These are phyloP conservation scores for Didymella exigua DNA, from an alignment of 2,329 filamentous ascomycete species.

Conservation along the genomic window DNA sequence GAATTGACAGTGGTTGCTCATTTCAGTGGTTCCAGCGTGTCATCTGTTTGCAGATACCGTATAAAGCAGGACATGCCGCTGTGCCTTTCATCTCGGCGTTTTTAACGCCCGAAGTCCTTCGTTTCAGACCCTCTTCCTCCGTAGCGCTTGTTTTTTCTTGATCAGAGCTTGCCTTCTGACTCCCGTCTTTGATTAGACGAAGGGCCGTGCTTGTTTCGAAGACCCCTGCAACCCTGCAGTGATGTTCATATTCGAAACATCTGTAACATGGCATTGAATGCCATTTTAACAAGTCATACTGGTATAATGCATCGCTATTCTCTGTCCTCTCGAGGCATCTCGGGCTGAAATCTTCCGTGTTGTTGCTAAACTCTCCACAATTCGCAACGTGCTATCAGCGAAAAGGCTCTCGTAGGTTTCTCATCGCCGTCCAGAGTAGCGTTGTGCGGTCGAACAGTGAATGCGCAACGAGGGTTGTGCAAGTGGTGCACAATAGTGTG, in stretches of 20 bases:
- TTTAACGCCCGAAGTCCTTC: neutral
- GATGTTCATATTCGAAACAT: neutral
- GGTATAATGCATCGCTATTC: neutral
- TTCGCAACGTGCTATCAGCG: too few species aligned
- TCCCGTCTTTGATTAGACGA: neutral
- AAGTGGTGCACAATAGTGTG: neutral
- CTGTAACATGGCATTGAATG: neutral
- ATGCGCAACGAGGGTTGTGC: neutral
- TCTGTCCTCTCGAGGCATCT: neutral
- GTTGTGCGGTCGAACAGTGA: neutral
- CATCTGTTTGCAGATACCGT: neutral
- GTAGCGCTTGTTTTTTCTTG: constrained; percentile 3
- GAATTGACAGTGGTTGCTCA: neutral
- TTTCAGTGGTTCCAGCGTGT: neutral
- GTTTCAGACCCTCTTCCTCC: neutral
- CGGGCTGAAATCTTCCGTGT: too few species aligned
- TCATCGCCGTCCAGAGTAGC: too few species aligned
- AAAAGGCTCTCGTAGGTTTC: too few species aligned
- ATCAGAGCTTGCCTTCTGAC: neutral
- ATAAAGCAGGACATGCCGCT: neutral
- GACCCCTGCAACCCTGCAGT: neutral
- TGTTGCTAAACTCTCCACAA: too few species aligned
- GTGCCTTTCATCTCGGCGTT: constrained; percentile 5
- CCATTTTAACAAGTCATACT: neutral
- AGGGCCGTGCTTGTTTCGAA: constrained; percentile 2